Evolutionary conservation across 306 rosid species (phyloP).

Genomic region (Biancaea sappan): DNA sequence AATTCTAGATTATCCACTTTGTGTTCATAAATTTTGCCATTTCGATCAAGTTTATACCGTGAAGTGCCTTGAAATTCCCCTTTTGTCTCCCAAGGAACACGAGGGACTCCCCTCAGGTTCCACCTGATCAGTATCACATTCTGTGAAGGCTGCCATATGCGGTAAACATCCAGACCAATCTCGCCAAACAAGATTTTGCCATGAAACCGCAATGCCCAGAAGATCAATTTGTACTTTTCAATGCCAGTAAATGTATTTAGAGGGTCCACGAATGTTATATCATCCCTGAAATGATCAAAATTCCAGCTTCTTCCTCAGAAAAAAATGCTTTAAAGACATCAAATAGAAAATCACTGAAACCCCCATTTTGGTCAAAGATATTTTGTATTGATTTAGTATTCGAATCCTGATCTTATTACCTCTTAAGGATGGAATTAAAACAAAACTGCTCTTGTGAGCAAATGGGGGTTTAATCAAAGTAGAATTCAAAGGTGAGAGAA

Average conservation of each 20-base stretch:
- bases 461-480: background rate
- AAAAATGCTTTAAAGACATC: background rate
- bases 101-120: slow-evolving; percentile 86
- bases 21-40: slow-evolving; percentile 92
- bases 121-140: slow-evolving; percentile 82
- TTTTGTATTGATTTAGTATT: too few relatives aligned
- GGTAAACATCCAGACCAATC: slow-evolving; percentile 70
- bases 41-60: slow-evolving; percentile 74
- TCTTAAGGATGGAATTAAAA: background rate
- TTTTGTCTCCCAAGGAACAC: slow-evolving; percentile 94
- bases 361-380: background rate
- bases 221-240: slow-evolving; percentile 85
- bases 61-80: slow-evolving; percentile 98
- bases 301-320: slow-evolving; percentile 9
- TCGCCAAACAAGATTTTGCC: slow-evolving; percentile 78
- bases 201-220: slow-evolving; percentile 94
- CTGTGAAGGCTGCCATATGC: slow-evolving; percentile 98
- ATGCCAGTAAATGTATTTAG: slow-evolving; percentile 84
- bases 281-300: slow-evolving; percentile 71
- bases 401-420: background rate
- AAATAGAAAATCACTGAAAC: background rate
- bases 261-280: slow-evolving; percentile 81
- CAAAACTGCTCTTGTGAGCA: background rate
- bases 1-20: slow-evolving; percentile 92
- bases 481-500: slow-evolving; percentile 26